Base-by-base conservation (phyloP, 768 basidiomycete genomes). In the Leccinum barrowsii region DNA sequence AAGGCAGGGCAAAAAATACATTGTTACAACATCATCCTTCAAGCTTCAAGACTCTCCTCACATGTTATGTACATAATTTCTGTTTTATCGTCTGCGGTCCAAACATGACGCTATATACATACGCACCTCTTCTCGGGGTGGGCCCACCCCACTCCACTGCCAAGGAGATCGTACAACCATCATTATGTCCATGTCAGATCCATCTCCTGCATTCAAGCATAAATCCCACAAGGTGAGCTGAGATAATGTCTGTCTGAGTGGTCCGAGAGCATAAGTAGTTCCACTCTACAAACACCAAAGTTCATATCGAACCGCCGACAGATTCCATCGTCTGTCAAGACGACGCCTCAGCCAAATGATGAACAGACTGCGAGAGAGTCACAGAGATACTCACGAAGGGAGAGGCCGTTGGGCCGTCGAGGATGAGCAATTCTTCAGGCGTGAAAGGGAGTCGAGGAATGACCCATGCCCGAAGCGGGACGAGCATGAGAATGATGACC, bases 341-440 rank as follows among this genome's bases (percentile, higher is more conserved):
- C 4, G 3, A 12, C 19, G 35, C 2, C 15, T 28, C 19, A 13
- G 28, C 22, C 17, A 44, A 12, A 30, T 1, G 1, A 4, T 42
- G 5, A 15, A 21, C 4, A 19, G 53, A 26, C 12, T 11, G 13
- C 2, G 17, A 37, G 17, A 37, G 35, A 5, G 13, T 24, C 24
- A 1, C 24, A 30, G 28, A 11, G 15, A 46, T 6, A 83, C 90
- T 77, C 65, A 92, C 89, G 63, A 90, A 90, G n/a, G 85, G 81
- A 13, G 90, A 92, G 11, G 95, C 94, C 0, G 91, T 89, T 0
- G 93, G 90, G 2, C 90, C 88, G 69, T 97, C 95, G n/a, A 98
- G 79, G 19, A 94, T 87, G 2, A 77, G 78, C 42, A 98, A 74
- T 67, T 97, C 95, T 59, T 89, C 89, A 3, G 71, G 66, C 0